These are phyloP conservation scores for Myriosclerotinia curreyana DNA, from an alignment of 2,329 filamentous ascomycete species.

Conservation along the genomic window DNA sequence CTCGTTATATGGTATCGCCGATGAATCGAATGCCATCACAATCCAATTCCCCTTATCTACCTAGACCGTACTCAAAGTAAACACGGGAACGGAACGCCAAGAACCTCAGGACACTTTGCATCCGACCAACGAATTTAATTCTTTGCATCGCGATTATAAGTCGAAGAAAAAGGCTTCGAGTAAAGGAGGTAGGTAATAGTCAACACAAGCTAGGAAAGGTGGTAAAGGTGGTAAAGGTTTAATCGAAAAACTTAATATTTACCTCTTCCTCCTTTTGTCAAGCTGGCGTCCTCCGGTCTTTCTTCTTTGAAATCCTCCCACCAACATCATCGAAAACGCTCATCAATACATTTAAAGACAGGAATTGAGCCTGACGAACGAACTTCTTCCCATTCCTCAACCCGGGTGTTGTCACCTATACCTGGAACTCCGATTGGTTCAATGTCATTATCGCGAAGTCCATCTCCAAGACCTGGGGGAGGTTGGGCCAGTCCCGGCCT, in stretches of 20 bases:
- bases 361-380: slow-evolving; percentile 17
- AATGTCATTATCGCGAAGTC: slow-evolving; percentile 86
- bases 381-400: slow-evolving; percentile 23
- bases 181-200: not conserved
- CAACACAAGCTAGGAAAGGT: not conserved
- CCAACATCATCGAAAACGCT: slow-evolving; percentile 22
- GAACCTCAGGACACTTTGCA: slow-evolving; percentile 21
- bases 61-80: no score
- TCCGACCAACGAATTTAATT: slow-evolving; percentile 3
- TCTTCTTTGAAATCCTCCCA: slow-evolving; percentile 19
- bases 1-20: no score
- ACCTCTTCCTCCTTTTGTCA: slow-evolving; percentile 4
- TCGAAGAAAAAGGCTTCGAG: not conserved
- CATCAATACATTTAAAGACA: slow-evolving; percentile 24
- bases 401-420: slow-evolving; percentile 34
- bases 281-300: slow-evolving; percentile 22
- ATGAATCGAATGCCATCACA: not conserved
- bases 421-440: slow-evolving; percentile 51
- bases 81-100: slow-evolving; percentile 16
- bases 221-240: not conserved
- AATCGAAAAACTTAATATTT: not conserved
- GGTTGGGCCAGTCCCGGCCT: slow-evolving; percentile 86
- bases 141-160: not conserved
- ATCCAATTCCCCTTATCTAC: no score
- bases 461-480: slow-evolving; percentile 77